Percentiles rank a stretch among this genome's conserved stretches.
Conservation (phyloP, 768 basidiomycete species). For the Cubamyces lactineus region DNA sequence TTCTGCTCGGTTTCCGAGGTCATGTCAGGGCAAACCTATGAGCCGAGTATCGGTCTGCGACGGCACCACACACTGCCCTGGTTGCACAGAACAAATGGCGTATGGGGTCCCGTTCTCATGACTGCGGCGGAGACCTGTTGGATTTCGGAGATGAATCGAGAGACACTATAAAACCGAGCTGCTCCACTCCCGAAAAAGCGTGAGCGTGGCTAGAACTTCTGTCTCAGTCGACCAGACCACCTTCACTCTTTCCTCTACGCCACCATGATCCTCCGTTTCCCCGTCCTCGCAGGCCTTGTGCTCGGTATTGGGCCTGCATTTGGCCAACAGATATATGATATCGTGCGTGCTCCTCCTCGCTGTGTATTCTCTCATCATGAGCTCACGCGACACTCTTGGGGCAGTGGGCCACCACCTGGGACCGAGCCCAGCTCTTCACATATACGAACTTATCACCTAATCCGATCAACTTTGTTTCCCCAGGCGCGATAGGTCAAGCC, state of each 20-base stretch:
- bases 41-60: conserved; percentile 1
- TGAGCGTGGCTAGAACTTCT: not conserved
- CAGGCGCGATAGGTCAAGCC: conserved; percentile 58
- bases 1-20: conserved; percentile 7
- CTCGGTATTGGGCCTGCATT: conserved; percentile 1
- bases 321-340: conserved; percentile 38
- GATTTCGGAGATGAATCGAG: conserved; percentile 9
- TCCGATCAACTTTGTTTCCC: conserved; percentile 59
- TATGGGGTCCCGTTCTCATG: conserved; percentile 17
- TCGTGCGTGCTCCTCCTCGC: conserved; percentile 26
- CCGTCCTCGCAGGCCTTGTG: conserved; percentile 1
- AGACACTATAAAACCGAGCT: not conserved
- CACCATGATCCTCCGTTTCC: conserved; percentile 10
- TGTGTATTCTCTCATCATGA: not conserved
- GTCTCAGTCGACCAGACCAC: not conserved
- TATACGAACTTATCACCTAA: conserved; percentile 46
- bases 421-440: conserved; percentile 52
- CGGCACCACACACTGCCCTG: conserved; percentile 1
- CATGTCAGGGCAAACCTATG: not conserved
- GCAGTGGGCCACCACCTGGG: conserved; percentile 41
- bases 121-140: conserved; percentile 6
- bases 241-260: not conserved
- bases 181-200: conserved; percentile 13
- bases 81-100: conserved; percentile 13
- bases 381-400: not conserved